Evolutionary conservation across 495 filamentous ascomycete genomes (phyloP).

Genomic region (Immersiella caudata): DNA sequence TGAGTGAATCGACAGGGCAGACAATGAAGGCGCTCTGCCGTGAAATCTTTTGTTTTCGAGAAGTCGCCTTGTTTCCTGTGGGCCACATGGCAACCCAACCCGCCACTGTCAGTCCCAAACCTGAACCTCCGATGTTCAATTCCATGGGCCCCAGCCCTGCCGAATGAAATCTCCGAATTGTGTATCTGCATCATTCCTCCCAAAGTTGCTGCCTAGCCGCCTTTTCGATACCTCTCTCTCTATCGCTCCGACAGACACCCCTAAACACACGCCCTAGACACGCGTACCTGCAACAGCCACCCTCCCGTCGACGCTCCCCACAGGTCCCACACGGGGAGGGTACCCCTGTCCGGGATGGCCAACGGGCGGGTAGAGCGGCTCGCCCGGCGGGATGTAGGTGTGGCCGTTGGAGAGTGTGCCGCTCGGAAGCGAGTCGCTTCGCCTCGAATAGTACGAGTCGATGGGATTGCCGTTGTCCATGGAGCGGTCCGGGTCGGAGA

Average conservation of each 20-base stretch:
- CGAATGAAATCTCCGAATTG: neutral
- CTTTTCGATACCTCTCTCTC: neutral
- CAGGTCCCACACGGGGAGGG: neutral
- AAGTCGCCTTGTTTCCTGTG: neutral
- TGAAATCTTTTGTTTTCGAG: neutral
- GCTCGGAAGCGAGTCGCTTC: conserved; percentile 17
- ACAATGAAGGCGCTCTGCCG: neutral
- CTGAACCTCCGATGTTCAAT: no score
- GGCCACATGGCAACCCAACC: no score
- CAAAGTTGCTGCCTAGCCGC: neutral
- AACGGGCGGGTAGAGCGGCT: conserved; percentile 8
- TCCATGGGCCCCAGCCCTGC: neutral
- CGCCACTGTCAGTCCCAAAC: no score
- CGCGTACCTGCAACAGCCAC: neutral
- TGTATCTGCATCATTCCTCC: neutral
- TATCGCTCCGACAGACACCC: neutral
- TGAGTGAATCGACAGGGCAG: neutral
- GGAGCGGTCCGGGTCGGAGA: conserved; percentile 29
- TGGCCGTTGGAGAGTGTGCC: conserved; percentile 30
- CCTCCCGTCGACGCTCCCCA: neutral
- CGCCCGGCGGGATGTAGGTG: conserved; percentile 31
- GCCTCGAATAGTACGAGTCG: conserved; percentile 26
- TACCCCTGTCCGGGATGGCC: conserved; percentile 8
- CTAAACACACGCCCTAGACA: neutral
- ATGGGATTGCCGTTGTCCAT: conserved; percentile 14